These are phyloP conservation scores for Phytomonas francai DNA, from an alignment of 208 protist genomes.

Conservation along the genomic window DNA sequence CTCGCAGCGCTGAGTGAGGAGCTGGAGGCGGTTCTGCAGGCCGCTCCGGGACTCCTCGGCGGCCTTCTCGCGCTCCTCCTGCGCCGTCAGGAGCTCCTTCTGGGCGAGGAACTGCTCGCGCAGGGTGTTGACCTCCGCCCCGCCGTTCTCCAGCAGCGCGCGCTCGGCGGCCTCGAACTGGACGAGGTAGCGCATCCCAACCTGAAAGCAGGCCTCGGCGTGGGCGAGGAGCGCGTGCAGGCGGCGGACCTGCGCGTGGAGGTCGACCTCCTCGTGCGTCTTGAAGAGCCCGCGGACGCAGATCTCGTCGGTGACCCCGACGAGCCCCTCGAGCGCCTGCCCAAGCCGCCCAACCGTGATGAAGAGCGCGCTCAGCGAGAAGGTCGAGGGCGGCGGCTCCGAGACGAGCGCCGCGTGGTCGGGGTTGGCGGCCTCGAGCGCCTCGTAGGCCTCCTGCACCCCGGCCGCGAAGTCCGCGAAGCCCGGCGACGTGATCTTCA, in stretches of 20 bases:
- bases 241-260: slow-evolving; percentile 30
- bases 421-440: slow-evolving; percentile 20
- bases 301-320: slow-evolving; percentile 47
- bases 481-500: not conserved
- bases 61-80: slow-evolving; percentile 58
- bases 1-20: slow-evolving; percentile 23
- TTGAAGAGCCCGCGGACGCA: slow-evolving; percentile 51
- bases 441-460: slow-evolving; percentile 16
- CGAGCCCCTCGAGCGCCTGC: slow-evolving; percentile 30
- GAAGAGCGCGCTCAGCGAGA: slow-evolving; percentile 46
- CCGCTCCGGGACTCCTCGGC: slow-evolving; percentile 33
- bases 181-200: slow-evolving; percentile 35
- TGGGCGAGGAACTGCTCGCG: slow-evolving; percentile 61
- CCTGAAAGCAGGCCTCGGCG: slow-evolving; percentile 22
- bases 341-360: slow-evolving; percentile 51
- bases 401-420: slow-evolving; percentile 17
- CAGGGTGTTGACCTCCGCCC: slow-evolving; percentile 54
- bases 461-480: not conserved
- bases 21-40: slow-evolving; percentile 25
- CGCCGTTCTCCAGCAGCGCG: slow-evolving; percentile 45
- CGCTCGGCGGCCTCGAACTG: slow-evolving; percentile 65
- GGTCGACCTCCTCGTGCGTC: slow-evolving; percentile 22
- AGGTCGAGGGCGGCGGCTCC: slow-evolving; percentile 31
- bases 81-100: slow-evolving; percentile 60
- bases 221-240: slow-evolving; percentile 35